phyloP scores from a whole-genome alignment of 2,329 filamentous ascomycete species.

The Aspergillus japonicus region DNA sequence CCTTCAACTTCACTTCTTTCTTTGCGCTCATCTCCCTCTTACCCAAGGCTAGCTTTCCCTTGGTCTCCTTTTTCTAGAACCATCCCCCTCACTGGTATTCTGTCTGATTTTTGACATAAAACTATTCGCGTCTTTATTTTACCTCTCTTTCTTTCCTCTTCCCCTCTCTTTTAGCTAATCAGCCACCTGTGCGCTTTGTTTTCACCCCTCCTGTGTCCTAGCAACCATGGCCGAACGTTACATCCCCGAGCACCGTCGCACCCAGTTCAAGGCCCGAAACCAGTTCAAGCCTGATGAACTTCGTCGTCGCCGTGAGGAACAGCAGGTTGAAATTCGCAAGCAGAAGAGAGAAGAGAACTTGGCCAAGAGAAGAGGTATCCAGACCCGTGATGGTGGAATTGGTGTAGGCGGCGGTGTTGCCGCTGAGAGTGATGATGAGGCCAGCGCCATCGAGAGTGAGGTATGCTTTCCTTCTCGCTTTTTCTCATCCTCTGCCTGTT shows the following conservation, averaged over 20 bases:
- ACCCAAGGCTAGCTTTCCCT: neutral
- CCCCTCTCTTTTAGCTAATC: slow-evolving; percentile 15
- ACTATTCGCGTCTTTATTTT: slow-evolving; percentile 5
- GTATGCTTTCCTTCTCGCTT: slow-evolving; percentile 55
- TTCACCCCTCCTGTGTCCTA: slow-evolving; percentile 28
- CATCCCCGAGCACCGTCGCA: slow-evolving; percentile 98
- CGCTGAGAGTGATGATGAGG: slow-evolving; percentile 97
- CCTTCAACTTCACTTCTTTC: slow-evolving; percentile 19
- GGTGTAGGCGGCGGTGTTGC: slow-evolving; percentile 63
- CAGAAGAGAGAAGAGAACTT: slow-evolving; percentile 98
- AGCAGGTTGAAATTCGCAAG: slow-evolving; percentile 98
- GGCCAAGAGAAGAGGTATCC: slow-evolving; percentile 94
- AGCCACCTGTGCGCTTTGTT: slow-evolving; percentile 29
- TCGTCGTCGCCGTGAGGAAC: slow-evolving; percentile 94
- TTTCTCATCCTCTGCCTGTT: slow-evolving; percentile 21
- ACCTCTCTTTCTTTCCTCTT: slow-evolving; percentile 17
- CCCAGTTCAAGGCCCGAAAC: slow-evolving; percentile 99
- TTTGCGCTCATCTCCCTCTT: neutral
- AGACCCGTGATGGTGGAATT: slow-evolving; percentile 67
- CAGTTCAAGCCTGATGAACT: slow-evolving; percentile 99
- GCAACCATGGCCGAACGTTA: slow-evolving; percentile 92
- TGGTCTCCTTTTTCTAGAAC: slow-evolving; percentile 2
- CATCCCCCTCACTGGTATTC: slow-evolving; percentile 7
- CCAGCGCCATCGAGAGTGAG: slow-evolving; percentile 91
- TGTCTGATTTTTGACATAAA: slow-evolving; percentile 10